Base-by-base conservation (phyloP, 768 basidiomycete species). In the Paxillus rubicundulus region DNA sequence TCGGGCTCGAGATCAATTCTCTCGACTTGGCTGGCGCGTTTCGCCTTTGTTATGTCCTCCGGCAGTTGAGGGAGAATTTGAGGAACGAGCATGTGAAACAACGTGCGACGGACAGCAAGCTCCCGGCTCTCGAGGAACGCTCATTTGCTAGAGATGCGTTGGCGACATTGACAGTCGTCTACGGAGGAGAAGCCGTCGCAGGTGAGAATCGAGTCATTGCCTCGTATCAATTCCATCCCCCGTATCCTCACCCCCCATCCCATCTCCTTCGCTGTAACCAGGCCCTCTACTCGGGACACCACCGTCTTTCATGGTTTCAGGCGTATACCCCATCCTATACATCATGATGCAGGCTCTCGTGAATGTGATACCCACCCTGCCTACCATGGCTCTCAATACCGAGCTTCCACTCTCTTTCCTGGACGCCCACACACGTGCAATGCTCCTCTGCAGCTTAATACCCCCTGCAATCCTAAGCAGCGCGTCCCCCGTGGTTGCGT, bases 291-390 rank as follows among this genome's bases (percentile, higher is more conserved):
- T 91, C 49, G 79, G 85, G 4, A 59, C 80, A 27, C 77, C 88
- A 1, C 82, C 89, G 0, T 92, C 90, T 9, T 94, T 93, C 73
- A 81, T 94, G 77, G 55, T 83, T n/a, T 87, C 86, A 1, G 85
- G 86, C 2, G 75, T 80, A 8, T 75, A 82, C 4, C 84, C 87
- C 1, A 67, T 77, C 1, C 72, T 94, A 24, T 92, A 87, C 67
- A 69, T 78, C 9, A 63, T 68, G 13, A 70, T 77, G 0, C 90
- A 91, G 68, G 81, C 80, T 12, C 60, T 86, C 43, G 78, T 88
- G 21, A 79, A 85, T 21, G 63, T 72, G 33, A 66, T 92, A 6
- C 91, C 91, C 60, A 27, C 2, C 14, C 3, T 57, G 1, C 57
- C 76, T 80, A 3, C 87, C 82, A 43, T 64, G 65, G 1, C 72